These are phyloP conservation scores for Lathyrus oleraceus DNA, from an alignment of 306 rosid species.

Conservation along the genomic window DNA sequence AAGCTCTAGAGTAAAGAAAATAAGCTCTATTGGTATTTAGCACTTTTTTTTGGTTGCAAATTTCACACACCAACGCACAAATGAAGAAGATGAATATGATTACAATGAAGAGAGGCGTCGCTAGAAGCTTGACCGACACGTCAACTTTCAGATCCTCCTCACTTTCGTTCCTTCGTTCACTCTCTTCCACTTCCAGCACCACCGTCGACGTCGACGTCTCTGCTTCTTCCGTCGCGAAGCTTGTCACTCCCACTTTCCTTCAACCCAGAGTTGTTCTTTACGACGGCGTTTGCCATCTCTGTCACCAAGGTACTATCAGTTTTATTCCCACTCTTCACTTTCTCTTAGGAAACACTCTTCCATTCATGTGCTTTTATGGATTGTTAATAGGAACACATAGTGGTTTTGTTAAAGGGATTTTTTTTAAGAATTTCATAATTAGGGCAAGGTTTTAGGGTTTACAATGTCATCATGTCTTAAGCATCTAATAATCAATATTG, in stretches of 20 bases:
- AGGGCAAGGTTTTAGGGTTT: constrained; percentile 2
- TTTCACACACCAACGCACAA: not conserved
- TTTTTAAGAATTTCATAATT: constrained; percentile 6
- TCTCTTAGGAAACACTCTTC: not conserved
- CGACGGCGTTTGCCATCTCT: constrained; percentile 76
- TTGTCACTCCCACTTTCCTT: constrained; percentile 47
- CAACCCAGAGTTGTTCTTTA: constrained; percentile 72
- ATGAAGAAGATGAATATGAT: constrained; percentile 1
- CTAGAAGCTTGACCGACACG: constrained; percentile 27
- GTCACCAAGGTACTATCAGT: constrained; percentile 35
- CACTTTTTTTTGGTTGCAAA: too few species aligned
- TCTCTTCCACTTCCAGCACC: constrained; percentile 38
- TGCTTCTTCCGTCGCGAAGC: constrained; percentile 17
- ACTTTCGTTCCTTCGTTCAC: constrained; percentile 32
- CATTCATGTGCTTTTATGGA: not conserved
- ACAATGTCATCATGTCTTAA: not conserved
- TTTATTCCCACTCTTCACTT: not conserved
- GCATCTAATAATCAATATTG: not conserved
- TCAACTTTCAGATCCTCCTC: constrained; percentile 13
- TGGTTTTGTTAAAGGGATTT: too few species aligned
- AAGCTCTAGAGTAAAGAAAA: too few species aligned
- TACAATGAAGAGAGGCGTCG: constrained; percentile 30
- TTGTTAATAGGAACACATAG: not conserved
- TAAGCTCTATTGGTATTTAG: too few species aligned
- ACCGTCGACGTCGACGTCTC: constrained; percentile 28